Base-by-base conservation (phyloP, 495 filamentous ascomycete species). In the Penicillium silybi region DNA sequence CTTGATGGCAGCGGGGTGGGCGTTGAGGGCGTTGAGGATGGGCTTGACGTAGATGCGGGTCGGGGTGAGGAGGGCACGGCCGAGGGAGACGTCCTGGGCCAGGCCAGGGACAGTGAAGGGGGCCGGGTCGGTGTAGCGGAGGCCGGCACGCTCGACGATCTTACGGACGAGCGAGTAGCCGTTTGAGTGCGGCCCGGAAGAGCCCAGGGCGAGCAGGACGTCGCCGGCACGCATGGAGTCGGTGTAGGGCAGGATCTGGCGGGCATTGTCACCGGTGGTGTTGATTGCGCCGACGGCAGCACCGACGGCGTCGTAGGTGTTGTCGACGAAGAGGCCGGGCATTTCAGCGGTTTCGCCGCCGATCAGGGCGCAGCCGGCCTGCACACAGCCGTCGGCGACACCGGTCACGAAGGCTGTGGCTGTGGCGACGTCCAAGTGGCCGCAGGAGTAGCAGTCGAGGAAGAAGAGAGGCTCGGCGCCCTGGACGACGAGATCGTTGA, bases 271-370 rank as follows among this genome's bases (percentile, higher is more conserved):
- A 34, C 72, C 71, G 17, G 61, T 61, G 43, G 72, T 77, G 63
- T 74, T 75, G 69, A 97, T 87, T 44, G 89, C 88, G 41, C 93
- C 93, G 46, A 91, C 85, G 16, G 90, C 90, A 26, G 85, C 85
- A 52, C 95, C 93, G 17, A 88, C 90, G 13, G 92, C 89, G 60
- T 97, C 92, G 68, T 96, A 97, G 54, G 91, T 86, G 34, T 88
- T 84, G 22, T 78, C 80, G 6, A 83, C 67, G 72, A 96, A 96
- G 69, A 97, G 84, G 40, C 89, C 90, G 6, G 92, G 92, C 93
- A 98, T 96, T 72, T 97, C 93, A 8, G 93, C 93, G 2, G 93
- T 97, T 68, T 98, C 93, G 20, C 93, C 93, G 18, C 93, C 93
- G 38, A 96, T 85, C 6, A 98, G 79, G n/a, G 90, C 90, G 55